A percentile compares a stretch with the other conserved stretches of the same genome.
phyloP scores from a whole-genome alignment of 2,329 filamentous ascomycete genomes.

The Neofusicoccum kwambonambiense region DNA sequence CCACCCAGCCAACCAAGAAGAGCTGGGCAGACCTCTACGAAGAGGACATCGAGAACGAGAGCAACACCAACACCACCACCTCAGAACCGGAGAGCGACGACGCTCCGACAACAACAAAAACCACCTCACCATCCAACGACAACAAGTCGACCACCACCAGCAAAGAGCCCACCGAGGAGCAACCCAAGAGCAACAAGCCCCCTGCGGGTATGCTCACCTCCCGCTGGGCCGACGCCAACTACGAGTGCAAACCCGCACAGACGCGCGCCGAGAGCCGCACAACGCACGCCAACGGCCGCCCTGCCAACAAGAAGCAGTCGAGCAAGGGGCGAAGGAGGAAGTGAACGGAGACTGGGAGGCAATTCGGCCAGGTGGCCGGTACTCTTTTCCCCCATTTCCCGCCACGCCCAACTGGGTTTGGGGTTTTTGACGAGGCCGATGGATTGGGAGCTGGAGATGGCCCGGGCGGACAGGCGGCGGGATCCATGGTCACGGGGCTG shows the following conservation, averaged over 20 bases:
- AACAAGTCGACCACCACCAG: not conserved
- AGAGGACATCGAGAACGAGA: not conserved
- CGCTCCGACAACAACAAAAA: not conserved
- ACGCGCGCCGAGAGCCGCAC: not conserved
- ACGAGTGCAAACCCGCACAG: not conserved
- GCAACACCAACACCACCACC: not conserved
- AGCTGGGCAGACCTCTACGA: slow-evolving; percentile 1
- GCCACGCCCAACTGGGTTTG: not conserved
- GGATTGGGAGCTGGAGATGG: not conserved
- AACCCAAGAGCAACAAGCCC: not conserved
- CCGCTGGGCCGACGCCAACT: not conserved
- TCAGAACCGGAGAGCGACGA: not conserved
- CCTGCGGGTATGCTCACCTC: not conserved
- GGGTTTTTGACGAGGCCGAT: slow-evolving; percentile 3
- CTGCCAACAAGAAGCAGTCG: not conserved
- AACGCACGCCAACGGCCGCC: not conserved
- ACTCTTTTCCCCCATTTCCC: not conserved
- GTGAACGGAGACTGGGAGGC: not conserved
- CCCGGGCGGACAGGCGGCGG: too few species aligned
- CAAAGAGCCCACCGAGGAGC: not conserved
- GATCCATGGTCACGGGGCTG: too few species aligned
- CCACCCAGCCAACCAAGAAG: not conserved
- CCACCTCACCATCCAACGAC: not conserved
- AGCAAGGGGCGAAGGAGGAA: not conserved
- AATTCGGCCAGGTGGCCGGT: not conserved